Percentiles rank a stretch among this genome's conserved stretches.
phyloP scores from a whole-genome alignment of 805 yeast species.

The Candida sonorensis region DNA sequence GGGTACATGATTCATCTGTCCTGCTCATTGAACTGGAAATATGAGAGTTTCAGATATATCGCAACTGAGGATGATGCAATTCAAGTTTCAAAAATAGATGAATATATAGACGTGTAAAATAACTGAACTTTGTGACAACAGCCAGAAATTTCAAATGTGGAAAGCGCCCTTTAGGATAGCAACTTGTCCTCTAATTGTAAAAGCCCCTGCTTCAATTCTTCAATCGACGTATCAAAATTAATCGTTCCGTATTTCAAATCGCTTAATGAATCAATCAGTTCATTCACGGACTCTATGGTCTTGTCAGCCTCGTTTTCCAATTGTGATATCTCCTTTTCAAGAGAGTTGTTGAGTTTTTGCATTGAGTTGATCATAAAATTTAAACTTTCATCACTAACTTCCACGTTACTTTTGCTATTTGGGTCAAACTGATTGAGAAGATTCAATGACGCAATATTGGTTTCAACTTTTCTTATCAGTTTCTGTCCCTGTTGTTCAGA shows the following conservation, averaged over 20 bases:
- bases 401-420: constrained; percentile 2
- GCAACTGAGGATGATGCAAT: constrained; percentile 7
- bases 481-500: constrained; percentile 9
- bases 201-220: constrained; percentile 12
- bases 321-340: constrained; percentile 19
- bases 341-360: constrained; percentile 19
- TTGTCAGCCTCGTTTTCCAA: constrained; percentile 13
- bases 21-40: constrained; percentile 77
- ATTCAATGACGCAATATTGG: constrained; percentile 7
- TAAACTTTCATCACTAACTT: constrained; percentile 14
- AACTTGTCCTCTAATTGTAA: constrained; percentile 13
- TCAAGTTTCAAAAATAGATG: constrained; percentile 16
- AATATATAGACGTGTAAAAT: constrained; percentile 15
- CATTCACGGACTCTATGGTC: constrained; percentile 15
- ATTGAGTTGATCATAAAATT: constrained; percentile 17
- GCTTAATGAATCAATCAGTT: constrained; percentile 23
- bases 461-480: constrained; percentile 6
- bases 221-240: constrained; percentile 14
- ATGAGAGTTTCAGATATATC: constrained; percentile 37
- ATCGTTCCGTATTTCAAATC: constrained; percentile 24
- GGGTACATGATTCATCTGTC: constrained; percentile 72
- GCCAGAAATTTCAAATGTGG: too few relatives aligned
- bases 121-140: not conserved
- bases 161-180: constrained; percentile 1
- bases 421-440: constrained; percentile 6